A percentile compares a stretch with the other conserved stretches of the same genome.
These are phyloP conservation scores for Echeveria elegans DNA, from an alignment of 164 flowering plant species.

Conservation along the genomic window DNA sequence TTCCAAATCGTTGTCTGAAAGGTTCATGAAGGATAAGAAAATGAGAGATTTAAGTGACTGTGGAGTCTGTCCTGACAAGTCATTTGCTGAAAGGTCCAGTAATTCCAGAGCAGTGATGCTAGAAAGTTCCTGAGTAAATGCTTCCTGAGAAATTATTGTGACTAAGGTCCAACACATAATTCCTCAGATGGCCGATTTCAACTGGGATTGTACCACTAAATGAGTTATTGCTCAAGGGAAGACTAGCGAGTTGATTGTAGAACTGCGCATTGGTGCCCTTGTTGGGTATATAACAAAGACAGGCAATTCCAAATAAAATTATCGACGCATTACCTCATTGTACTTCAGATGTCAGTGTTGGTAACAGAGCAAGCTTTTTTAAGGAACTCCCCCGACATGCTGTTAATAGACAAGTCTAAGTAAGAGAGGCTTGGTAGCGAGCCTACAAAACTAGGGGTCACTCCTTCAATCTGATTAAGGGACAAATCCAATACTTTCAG, in stretches of 20 bases:
- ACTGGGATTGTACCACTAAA: constrained; percentile 42
- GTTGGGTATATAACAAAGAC: constrained; percentile 31
- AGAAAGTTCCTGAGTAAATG: too few relatives aligned
- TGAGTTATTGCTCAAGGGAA: constrained; percentile 44
- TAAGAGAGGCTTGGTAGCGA: constrained; percentile 40
- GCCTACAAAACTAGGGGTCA: constrained; percentile 48
- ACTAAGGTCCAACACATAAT: constrained; percentile 44
- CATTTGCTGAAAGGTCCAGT: too few relatives aligned
- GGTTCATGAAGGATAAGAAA: too few relatives aligned
- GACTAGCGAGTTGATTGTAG: constrained; percentile 42
- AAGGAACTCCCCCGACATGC: constrained; percentile 40
- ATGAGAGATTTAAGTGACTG: too few relatives aligned
- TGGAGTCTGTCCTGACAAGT: too few relatives aligned
- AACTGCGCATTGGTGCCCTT: constrained; percentile 36
- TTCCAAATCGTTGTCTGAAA: too few relatives aligned
- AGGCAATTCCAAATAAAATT: constrained; percentile 39
- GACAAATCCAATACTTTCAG: constrained; percentile 49
- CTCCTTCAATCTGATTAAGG: constrained; percentile 32
- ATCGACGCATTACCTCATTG: constrained; percentile 15
- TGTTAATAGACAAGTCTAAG: constrained; percentile 44
- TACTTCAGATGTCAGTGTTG: constrained; percentile 18
- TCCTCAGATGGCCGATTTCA: constrained; percentile 43
- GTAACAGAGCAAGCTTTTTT: constrained; percentile 22
- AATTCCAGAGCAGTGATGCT: too few relatives aligned
- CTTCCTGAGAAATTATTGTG: too few relatives aligned